Evolutionary conservation across 2,329 filamentous ascomycete genomes (phyloP).

Genomic region (Ascosphaera aggregata): DNA sequence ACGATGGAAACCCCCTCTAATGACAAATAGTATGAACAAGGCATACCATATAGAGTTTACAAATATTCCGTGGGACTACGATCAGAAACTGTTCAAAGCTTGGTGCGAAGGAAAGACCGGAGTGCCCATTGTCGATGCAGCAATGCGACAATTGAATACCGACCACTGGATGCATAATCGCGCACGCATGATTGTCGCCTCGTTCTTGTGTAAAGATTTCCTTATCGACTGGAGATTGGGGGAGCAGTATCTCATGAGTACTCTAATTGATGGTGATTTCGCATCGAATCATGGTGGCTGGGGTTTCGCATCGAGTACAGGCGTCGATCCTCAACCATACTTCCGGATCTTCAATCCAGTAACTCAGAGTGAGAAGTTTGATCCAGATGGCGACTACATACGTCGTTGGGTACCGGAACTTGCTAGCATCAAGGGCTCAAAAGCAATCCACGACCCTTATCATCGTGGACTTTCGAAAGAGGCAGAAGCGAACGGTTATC

Average conservation of each 20-base stretch:
- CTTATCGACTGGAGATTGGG: slow-evolving; percentile 66
- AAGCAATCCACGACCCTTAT: slow-evolving; percentile 61
- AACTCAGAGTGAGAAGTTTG: slow-evolving; percentile 69
- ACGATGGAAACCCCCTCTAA: neutral
- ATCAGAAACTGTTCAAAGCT: slow-evolving; percentile 40
- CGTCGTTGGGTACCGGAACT: slow-evolving; percentile 64
- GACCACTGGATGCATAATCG: slow-evolving; percentile 69
- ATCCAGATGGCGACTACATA: slow-evolving; percentile 56
- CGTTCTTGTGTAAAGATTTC: slow-evolving; percentile 58
- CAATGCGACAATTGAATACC: slow-evolving; percentile 52
- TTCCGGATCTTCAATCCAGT: slow-evolving; percentile 79
- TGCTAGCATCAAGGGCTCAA: slow-evolving; percentile 32
- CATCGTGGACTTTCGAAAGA: slow-evolving; percentile 33
- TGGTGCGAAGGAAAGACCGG: slow-evolving; percentile 59
- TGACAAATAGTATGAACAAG: slow-evolving; percentile 42
- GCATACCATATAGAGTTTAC: slow-evolving; percentile 68
- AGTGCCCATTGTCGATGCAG: slow-evolving; percentile 65
- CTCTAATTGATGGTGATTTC: slow-evolving; percentile 58
- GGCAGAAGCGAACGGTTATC: slow-evolving; percentile 48
- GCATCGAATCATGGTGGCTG: slow-evolving; percentile 53
- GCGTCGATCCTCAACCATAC: slow-evolving; percentile 71
- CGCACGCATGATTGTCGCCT: slow-evolving; percentile 62
- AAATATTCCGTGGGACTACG: slow-evolving; percentile 62
- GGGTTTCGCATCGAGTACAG: slow-evolving; percentile 42
- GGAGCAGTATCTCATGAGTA: slow-evolving; percentile 62